phyloP scores from a whole-genome alignment of 495 filamentous ascomycete genomes.

The Margaritispora aquatica region DNA sequence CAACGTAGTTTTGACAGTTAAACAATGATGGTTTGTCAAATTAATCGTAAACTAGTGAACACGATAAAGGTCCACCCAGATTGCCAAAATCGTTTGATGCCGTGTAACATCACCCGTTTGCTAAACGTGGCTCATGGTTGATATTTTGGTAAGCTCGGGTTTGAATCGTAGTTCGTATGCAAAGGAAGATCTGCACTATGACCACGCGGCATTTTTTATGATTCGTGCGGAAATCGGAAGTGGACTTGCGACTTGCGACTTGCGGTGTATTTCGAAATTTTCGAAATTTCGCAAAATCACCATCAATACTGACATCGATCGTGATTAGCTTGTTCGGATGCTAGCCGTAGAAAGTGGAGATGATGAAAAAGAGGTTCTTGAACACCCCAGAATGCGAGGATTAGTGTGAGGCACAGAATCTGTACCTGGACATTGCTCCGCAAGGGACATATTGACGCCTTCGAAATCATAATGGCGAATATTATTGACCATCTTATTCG shows the following conservation, averaged over 20 bases:
- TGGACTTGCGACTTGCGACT: not conserved
- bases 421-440: not conserved
- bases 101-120: not conserved
- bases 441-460: not conserved
- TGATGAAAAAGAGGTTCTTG: not conserved
- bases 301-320: not conserved
- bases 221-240: not conserved
- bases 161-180: too few species aligned
- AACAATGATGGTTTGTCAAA: too few species aligned
- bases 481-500: not conserved
- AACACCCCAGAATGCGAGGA: not conserved
- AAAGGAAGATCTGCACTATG: too few species aligned
- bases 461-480: not conserved
- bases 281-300: not conserved
- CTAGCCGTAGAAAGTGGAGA: not conserved
- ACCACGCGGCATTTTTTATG: not conserved
- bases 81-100: too few species aligned
- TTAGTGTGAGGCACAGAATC: not conserved
- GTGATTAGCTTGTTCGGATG: not conserved
- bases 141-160: too few species aligned
- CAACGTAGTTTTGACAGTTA: too few species aligned
- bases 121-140: not conserved
- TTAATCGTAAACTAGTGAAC: too few species aligned
- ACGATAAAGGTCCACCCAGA: too few species aligned
- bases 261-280: not conserved